Evolutionary conservation across 345 rosid species (phyloP), one percentile per base, ranked within the genome.

Genomic region (Pistacia vera): DNA sequence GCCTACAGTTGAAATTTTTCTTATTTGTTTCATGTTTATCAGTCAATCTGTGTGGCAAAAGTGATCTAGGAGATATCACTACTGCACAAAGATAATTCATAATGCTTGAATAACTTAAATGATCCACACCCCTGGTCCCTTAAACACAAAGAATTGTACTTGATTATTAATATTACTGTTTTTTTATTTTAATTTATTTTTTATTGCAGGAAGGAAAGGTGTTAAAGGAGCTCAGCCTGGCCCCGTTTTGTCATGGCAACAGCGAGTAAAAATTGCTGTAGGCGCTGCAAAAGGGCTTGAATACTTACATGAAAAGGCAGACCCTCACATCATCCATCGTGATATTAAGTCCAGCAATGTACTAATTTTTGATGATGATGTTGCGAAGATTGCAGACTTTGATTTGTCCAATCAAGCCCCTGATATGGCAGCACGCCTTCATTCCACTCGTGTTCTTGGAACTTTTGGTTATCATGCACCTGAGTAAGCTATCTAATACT

Each of bases 381-480:
- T 88, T 28, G 92, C 95, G 14, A 92, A 92, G 83, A 86, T 89
- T 74, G 97, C 93, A 6, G 95, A 92, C 83, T 92, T 90, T 77
- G 92, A 90, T 88, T 88, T 90, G 77, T 89, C 92, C 38, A 90
- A 92, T 79, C 97, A 92, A 88, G 91, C 92, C 75, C 93, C 97
- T 82, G 95, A 92, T 72, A 90, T 88, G 90, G 97, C 97, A 35
- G 92, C 97, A 11, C 95, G 95, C 60, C 95, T 90, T 77, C 95
- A 89, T 81, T 90, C 95, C 0, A 92, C 95, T 63, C 87, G 95
- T 68, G 93, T 92, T 70, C 90, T 92, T 66, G 97, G 95, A 81
- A 92, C 95, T 56, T 90, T 90, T 63, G 95, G 97, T 73, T 92
- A 89, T 78, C 97, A 92, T 83, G 92, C 97, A 57, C 95, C 97